A percentile compares a stretch with the other conserved stretches of the same genome.
Evolutionary conservation across 148 eudicot genomes (phyloP).

Genomic region (Cornus controversa): DNA sequence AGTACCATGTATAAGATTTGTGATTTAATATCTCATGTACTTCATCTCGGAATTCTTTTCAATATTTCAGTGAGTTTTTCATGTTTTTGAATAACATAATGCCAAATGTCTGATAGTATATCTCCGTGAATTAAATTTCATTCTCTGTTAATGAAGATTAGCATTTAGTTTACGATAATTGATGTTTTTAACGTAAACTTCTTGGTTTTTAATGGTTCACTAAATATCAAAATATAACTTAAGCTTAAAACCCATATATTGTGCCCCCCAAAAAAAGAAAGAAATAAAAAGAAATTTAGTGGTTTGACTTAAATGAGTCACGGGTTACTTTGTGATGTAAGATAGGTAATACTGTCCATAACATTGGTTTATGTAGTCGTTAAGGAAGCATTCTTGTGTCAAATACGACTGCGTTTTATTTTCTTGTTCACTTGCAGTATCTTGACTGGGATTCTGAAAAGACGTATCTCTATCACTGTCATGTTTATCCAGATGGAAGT

Average conservation of each 20-base stretch:
- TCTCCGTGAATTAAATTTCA: too few species aligned
- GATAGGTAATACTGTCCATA: background rate
- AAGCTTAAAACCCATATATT: background rate
- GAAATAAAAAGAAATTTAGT: background rate
- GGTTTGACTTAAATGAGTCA: background rate
- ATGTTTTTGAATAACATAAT: background rate
- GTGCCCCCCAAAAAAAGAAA: background rate
- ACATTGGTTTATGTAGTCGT: background rate
- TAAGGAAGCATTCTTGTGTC: background rate
- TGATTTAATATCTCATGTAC: background rate
- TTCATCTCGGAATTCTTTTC: background rate
- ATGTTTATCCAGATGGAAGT: constrained; percentile 52
- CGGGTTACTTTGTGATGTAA: background rate
- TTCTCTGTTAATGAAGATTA: background rate
- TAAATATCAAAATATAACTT: background rate
- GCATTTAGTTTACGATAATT: background rate
- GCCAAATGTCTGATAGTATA: background rate
- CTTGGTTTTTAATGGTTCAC: background rate
- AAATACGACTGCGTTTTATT: background rate
- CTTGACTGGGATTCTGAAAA: constrained; percentile 62
- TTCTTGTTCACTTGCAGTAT: constrained; percentile 39
- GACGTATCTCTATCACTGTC: constrained; percentile 52
- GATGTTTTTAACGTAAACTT: background rate
- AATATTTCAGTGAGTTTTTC: background rate
- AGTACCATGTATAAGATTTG: background rate